These are phyloP conservation scores for Dryas octopetala DNA, from an alignment of 306 rosid species.

Conservation along the genomic window DNA sequence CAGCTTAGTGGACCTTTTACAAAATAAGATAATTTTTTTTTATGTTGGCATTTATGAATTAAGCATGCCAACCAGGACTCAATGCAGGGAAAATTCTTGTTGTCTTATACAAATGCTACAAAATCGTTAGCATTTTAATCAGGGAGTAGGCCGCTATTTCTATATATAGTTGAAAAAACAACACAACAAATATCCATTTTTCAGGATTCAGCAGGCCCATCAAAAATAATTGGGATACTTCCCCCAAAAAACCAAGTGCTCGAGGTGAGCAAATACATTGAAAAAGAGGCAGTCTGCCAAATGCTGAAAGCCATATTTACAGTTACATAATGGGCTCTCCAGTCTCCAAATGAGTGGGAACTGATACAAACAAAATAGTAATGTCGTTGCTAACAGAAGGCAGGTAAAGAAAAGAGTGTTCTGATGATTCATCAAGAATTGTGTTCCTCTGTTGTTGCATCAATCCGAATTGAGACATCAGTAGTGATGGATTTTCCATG, in stretches of 20 bases:
- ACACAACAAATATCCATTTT: not conserved
- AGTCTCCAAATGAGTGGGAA: not conserved
- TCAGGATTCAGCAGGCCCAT: no score
- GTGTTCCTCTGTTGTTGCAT: not conserved
- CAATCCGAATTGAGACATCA: constrained; percentile 23
- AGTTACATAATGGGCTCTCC: not conserved
- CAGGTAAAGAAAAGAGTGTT: not conserved
- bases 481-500: constrained; percentile 7
- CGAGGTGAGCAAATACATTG: not conserved
- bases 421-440: not conserved
- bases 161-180: not conserved
- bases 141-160: not conserved
- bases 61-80: no score
- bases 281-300: not conserved
- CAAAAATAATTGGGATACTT: no score
- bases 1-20: no score
- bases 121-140: not conserved
- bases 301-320: constrained; percentile 9
- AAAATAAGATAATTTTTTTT: no score
- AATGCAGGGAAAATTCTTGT: no score
- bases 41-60: no score
- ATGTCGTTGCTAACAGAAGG: not conserved
- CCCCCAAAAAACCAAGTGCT: not conserved
- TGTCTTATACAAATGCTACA: not conserved
- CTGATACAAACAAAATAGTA: not conserved